Conservation (phyloP, 2,329 filamentous ascomycete genomes). For the Aureobasidium melanogenum region DNA sequence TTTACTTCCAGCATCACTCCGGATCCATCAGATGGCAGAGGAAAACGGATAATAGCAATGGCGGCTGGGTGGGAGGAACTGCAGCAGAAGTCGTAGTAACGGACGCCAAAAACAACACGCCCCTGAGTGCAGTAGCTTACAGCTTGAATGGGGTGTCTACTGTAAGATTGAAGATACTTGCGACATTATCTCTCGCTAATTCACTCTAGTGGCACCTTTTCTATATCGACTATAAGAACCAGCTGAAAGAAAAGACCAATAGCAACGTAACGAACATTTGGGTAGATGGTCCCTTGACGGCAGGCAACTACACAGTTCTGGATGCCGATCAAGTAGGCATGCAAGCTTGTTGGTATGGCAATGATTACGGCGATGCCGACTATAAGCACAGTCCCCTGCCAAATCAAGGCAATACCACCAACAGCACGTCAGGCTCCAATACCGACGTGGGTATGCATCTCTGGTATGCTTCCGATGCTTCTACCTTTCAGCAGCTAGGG, state of each 20-base stretch:
- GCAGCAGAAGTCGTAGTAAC: slow-evolving; percentile 30
- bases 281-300: slow-evolving; percentile 29
- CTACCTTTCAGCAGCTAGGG: slow-evolving; percentile 32
- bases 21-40: slow-evolving; percentile 35
- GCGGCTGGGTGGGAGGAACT: slow-evolving; percentile 33
- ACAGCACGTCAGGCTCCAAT: slow-evolving; percentile 22
- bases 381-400: slow-evolving; percentile 29
- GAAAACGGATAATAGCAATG: slow-evolving; percentile 20
- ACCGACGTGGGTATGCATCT: slow-evolving; percentile 33
- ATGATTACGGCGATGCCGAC: slow-evolving; percentile 30
- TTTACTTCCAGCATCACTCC: slow-evolving; percentile 38
- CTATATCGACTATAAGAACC: slow-evolving; percentile 33
- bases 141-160: slow-evolving; percentile 28
- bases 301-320: slow-evolving; percentile 23
- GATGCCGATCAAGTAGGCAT: slow-evolving; percentile 28
- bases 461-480: slow-evolving; percentile 34
- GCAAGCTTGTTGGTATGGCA: slow-evolving; percentile 32
- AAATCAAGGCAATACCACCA: slow-evolving; percentile 4
- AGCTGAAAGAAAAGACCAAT: slow-evolving; percentile 30
- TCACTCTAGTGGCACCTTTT: slow-evolving; percentile 30
- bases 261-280: slow-evolving; percentile 27
- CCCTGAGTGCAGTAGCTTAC: slow-evolving; percentile 36
- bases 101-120: slow-evolving; percentile 35
- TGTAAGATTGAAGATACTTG: slow-evolving; percentile 17
- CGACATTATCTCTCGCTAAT: neutral